Conservation (phyloP, 164 flowering plant genomes). For the Magnolia officinalis region DNA sequence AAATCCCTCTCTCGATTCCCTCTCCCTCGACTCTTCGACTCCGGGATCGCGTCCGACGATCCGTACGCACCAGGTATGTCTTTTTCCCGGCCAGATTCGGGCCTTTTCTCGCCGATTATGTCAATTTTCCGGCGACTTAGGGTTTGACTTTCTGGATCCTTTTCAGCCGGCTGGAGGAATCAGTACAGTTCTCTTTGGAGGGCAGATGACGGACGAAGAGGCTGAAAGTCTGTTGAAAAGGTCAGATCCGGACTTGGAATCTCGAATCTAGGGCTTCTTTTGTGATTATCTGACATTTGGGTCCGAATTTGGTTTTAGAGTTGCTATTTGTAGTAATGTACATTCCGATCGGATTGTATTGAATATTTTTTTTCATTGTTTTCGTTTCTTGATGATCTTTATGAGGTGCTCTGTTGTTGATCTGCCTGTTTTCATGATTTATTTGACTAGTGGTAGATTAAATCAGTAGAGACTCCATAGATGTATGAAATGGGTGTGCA, state of each 20-base stretch:
- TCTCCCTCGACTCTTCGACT: conserved; percentile 20
- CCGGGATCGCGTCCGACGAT: conserved; percentile 45
- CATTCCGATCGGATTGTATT: neutral
- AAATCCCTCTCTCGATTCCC: conserved; percentile 41
- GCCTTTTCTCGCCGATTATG: neutral
- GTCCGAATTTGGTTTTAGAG: neutral
- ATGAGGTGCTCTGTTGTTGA: neutral
- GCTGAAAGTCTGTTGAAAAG: conserved; percentile 66
- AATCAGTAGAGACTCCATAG: too few species aligned
- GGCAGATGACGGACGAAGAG: conserved; percentile 91
- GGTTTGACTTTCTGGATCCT: conserved; percentile 9
- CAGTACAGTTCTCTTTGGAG: conserved; percentile 84
- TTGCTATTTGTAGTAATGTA: neutral
- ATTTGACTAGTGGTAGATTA: neutral
- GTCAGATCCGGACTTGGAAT: conserved; percentile 51
- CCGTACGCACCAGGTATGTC: conserved; percentile 59
- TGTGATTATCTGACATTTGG: neutral
- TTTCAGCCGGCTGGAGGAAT: conserved; percentile 85
- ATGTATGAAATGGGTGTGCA: neutral
- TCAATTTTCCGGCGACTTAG: neutral
- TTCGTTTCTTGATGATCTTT: conserved; percentile 11
- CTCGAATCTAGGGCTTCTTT: neutral
- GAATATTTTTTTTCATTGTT: neutral
- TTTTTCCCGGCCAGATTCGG: neutral
- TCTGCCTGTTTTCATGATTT: neutral